Conservation (phyloP, 371 early-diverging fungal genomes). For the Circinella umbellata region DNA sequence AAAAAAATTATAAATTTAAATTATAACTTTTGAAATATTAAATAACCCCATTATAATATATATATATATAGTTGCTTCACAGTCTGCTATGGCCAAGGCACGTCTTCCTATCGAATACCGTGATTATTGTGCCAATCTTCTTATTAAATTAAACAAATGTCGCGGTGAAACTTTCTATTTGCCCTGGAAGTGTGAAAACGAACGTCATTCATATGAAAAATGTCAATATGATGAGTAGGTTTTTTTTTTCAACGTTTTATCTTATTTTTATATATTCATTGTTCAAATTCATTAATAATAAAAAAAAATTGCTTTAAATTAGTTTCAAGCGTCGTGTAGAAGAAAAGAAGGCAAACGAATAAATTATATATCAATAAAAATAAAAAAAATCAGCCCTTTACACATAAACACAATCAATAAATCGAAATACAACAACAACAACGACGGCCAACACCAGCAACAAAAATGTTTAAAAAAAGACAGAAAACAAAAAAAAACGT, state of each 20-base stretch:
- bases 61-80: conserved; percentile 59
- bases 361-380: conserved; percentile 1
- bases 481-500: too few relatives aligned
- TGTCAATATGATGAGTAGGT: conserved; percentile 96
- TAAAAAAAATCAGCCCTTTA: neutral
- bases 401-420: neutral
- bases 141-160: conserved; percentile 92
- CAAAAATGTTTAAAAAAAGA: too few relatives aligned
- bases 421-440: neutral
- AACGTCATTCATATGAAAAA: conserved; percentile 89
- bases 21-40: neutral
- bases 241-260: neutral
- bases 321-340: conserved; percentile 30
- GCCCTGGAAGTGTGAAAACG: conserved; percentile 93
- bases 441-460: too few relatives aligned
- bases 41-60: neutral
- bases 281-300: neutral
- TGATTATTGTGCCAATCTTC: conserved; percentile 93
- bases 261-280: neutral
- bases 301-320: neutral
- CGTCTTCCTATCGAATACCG: conserved; percentile 88
- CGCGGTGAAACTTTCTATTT: conserved; percentile 82
- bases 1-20: neutral
- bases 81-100: conserved; percentile 84
- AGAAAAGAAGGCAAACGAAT: conserved; percentile 18